Conservation (phyloP, 352 stramenopile species). For the Globisporangium polare region DNA sequence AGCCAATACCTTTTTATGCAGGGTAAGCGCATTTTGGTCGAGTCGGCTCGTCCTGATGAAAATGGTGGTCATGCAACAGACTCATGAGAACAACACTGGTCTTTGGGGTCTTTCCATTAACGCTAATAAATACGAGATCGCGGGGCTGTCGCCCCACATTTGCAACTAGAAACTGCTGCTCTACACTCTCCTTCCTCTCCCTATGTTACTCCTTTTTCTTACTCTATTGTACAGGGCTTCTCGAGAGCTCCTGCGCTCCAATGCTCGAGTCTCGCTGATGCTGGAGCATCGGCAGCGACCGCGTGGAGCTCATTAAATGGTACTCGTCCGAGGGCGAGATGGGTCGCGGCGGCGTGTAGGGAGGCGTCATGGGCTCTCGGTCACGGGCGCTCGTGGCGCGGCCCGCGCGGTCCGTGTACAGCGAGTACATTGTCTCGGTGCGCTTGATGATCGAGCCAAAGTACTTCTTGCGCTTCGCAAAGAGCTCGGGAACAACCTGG, state of each 20-base stretch:
- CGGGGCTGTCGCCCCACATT: too few relatives aligned
- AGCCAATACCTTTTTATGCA: too few relatives aligned
- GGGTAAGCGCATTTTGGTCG: too few relatives aligned
- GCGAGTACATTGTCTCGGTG: slow-evolving; percentile 13
- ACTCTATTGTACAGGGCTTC: neutral
- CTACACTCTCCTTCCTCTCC: too few relatives aligned
- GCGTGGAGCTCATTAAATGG: neutral
- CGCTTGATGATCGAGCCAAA: slow-evolving; percentile 18
- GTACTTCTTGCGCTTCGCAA: slow-evolving; percentile 16
- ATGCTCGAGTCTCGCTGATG: slow-evolving; percentile 1
- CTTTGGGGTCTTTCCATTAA: too few relatives aligned
- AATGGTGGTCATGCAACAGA: too few relatives aligned
- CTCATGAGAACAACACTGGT: too few relatives aligned
- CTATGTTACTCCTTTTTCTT: neutral
- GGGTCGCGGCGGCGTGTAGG: neutral
- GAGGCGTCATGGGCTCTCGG: neutral
- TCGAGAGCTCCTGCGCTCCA: neutral
- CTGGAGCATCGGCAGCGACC: slow-evolving; percentile 4
- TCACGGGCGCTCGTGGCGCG: neutral
- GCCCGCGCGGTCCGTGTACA: neutral
- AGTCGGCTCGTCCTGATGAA: too few relatives aligned
- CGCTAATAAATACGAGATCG: too few relatives aligned
- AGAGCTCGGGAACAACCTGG: slow-evolving; percentile 31
- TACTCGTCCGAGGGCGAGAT: slow-evolving; percentile 1
- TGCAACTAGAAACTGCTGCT: too few relatives aligned